phyloP scores from a whole-genome alignment of 768 basidiomycete genomes.

The Thelephora aurantiotincta region DNA sequence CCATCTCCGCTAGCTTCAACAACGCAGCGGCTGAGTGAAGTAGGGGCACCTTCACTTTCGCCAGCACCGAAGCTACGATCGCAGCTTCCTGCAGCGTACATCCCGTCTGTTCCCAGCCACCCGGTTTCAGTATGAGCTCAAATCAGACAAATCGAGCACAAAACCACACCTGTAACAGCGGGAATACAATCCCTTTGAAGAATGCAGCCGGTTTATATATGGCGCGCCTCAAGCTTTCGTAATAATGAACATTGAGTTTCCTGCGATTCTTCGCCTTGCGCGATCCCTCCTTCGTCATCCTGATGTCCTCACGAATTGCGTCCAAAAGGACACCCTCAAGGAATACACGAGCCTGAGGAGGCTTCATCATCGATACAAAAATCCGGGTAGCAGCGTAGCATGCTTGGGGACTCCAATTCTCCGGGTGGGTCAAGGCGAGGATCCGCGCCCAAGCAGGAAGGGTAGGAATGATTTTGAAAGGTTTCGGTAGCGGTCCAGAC shows the following conservation, averaged over 20 bases:
- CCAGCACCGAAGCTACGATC: slow-evolving; percentile 82
- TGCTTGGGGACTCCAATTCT: slow-evolving; percentile 92
- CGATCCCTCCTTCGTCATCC: slow-evolving; percentile 22
- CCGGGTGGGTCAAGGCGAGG: slow-evolving; percentile 82
- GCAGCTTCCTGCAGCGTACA: slow-evolving; percentile 92
- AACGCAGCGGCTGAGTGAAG: slow-evolving; percentile 93
- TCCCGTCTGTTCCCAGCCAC: slow-evolving; percentile 34
- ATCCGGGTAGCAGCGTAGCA: slow-evolving; percentile 89
- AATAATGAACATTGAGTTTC: slow-evolving; percentile 87
- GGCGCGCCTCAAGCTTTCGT: slow-evolving; percentile 82
- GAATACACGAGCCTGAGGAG: slow-evolving; percentile 84
- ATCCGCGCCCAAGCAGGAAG: slow-evolving; percentile 94
- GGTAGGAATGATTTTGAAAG: slow-evolving; percentile 96
- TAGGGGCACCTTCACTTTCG: slow-evolving; percentile 88
- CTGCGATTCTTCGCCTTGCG: slow-evolving; percentile 35
- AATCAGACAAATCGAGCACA: slow-evolving; percentile 1
- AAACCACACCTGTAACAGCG: slow-evolving; percentile 69
- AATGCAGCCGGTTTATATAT: slow-evolving; percentile 96
- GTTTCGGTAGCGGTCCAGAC: slow-evolving; percentile 88
- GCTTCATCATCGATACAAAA: slow-evolving; percentile 95
- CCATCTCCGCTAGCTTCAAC: slow-evolving; percentile 88
- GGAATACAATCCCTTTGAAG: slow-evolving; percentile 96
- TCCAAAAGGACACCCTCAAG: slow-evolving; percentile 85
- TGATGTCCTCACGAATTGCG: slow-evolving; percentile 80
- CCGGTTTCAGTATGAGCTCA: neutral